These are phyloP conservation scores for Gnomoniopsis smithogilvyi DNA, from an alignment of 2,329 filamentous ascomycete genomes.

Conservation along the genomic window DNA sequence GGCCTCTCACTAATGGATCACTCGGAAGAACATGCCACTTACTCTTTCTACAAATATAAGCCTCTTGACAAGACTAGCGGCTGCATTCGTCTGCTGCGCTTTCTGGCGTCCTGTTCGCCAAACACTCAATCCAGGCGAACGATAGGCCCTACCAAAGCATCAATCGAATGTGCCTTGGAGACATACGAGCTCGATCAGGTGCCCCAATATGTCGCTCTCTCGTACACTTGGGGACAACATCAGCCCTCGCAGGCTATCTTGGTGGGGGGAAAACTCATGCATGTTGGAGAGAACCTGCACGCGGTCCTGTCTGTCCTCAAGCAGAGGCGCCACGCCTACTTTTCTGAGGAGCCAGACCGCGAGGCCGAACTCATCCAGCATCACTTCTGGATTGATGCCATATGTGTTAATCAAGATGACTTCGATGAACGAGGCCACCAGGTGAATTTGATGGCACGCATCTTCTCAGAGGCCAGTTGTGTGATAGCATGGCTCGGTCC, in stretches of 20 bases:
- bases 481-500: conserved; percentile 6
- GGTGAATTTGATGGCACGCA: conserved; percentile 18
- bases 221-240: conserved; percentile 24
- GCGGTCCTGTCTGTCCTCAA: conserved; percentile 13
- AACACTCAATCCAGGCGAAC: not conserved
- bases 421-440: conserved; percentile 18
- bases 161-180: conserved; percentile 13
- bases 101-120: not conserved
- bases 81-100: not conserved
- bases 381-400: conserved; percentile 18
- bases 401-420: conserved; percentile 20
- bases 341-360: not conserved
- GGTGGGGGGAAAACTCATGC: conserved; percentile 15
- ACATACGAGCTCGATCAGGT: conserved; percentile 18
- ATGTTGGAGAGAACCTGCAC: conserved; percentile 14
- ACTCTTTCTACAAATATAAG: not conserved
- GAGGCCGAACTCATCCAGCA: not conserved
- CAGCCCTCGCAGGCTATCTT: conserved; percentile 3
- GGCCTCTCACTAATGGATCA: not conserved
- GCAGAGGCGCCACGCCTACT: conserved; percentile 2
- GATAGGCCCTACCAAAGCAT: not conserved
- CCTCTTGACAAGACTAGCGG: not conserved
- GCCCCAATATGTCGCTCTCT: conserved; percentile 24
- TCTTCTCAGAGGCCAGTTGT: conserved; percentile 4
- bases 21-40: not conserved